A percentile compares a stretch with the other conserved stretches of the same genome.
phyloP scores from a whole-genome alignment of 1,139 yeast genomes.

The Zygotorulaspora mrakii region DNA sequence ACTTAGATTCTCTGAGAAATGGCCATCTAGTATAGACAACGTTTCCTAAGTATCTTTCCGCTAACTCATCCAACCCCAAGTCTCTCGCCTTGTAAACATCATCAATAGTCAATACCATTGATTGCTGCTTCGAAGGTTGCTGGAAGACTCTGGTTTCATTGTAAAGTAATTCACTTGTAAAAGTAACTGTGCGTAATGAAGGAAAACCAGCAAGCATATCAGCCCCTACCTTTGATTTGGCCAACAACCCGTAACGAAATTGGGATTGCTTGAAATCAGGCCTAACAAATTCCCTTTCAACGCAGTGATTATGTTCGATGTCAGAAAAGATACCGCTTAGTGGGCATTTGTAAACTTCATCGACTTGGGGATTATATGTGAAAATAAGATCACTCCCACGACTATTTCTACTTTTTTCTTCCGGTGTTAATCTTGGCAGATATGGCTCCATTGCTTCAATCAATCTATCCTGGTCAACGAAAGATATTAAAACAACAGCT shows the following conservation, averaged over 20 bases:
- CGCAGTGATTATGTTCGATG: slow-evolving; percentile 72
- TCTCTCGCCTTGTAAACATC: slow-evolving; percentile 50
- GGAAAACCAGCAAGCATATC: slow-evolving; percentile 89
- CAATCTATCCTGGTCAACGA: slow-evolving; percentile 80
- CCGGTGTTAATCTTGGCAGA: slow-evolving; percentile 58
- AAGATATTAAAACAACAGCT: slow-evolving; percentile 91
- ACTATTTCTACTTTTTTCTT: slow-evolving; percentile 68
- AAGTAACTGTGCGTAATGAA: slow-evolving; percentile 65
- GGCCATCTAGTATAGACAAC: slow-evolving; percentile 85
- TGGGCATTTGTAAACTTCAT: slow-evolving; percentile 68
- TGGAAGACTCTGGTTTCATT: slow-evolving; percentile 78
- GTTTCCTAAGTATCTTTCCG: slow-evolving; percentile 55
- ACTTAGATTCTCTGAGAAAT: slow-evolving; percentile 73
- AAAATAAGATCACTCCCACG: slow-evolving; percentile 69
- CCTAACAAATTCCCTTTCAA: slow-evolving; percentile 52
- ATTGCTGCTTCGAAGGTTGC: slow-evolving; percentile 77
- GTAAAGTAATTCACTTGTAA: slow-evolving; percentile 48
- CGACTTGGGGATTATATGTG: slow-evolving; percentile 72
- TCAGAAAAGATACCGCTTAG: slow-evolving; percentile 75
- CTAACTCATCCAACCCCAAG: slow-evolving; percentile 47
- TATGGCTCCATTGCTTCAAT: slow-evolving; percentile 66
- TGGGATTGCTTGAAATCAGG: slow-evolving; percentile 48
- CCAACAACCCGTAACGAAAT: slow-evolving; percentile 56
- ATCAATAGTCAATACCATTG: slow-evolving; percentile 63
- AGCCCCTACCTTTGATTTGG: slow-evolving; percentile 67